Conservation (phyloP, 805 yeast species). For the Saccharomycopsis synnaedendra region DNA sequence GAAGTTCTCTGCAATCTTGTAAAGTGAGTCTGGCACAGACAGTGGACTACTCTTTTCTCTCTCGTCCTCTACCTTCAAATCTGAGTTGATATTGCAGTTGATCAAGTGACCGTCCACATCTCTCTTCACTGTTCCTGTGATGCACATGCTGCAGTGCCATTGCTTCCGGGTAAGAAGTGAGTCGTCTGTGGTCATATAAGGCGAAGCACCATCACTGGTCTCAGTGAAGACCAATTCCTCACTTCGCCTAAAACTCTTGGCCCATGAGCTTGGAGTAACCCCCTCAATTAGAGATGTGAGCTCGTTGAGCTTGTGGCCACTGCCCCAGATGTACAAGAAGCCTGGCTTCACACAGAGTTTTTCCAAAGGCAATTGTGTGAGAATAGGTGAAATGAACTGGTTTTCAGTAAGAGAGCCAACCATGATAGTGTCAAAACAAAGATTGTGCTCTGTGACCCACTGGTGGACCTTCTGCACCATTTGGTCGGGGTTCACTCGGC, state of each 20-base stretch:
- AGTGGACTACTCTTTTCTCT: conserved; percentile 25
- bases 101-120: conserved; percentile 75
- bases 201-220: conserved; percentile 19
- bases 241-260: conserved; percentile 66
- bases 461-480: conserved; percentile 45
- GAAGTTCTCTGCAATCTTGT: conserved; percentile 80
- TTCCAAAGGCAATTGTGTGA: conserved; percentile 59
- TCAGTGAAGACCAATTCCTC: conserved; percentile 84
- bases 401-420: conserved; percentile 76
- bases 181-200: conserved; percentile 25
- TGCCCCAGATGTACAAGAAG: conserved; percentile 78
- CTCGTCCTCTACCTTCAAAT: conserved; percentile 56
- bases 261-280: conserved; percentile 24
- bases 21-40: conserved; percentile 65
- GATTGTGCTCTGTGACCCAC: conserved; percentile 48
- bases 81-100: conserved; percentile 89
- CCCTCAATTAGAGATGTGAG: conserved; percentile 43
- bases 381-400: conserved; percentile 51
- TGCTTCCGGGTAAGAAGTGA: conserved; percentile 56
- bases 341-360: conserved; percentile 78
- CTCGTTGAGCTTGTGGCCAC: conserved; percentile 41
- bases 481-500: conserved; percentile 36
- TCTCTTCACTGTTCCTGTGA: conserved; percentile 87
- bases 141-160: conserved; percentile 98
- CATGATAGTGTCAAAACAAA: conserved; percentile 85